Evolutionary conservation across 495 filamentous ascomycete genomes (phyloP).

Genomic region (Staphylotrichum tortipilum): DNA sequence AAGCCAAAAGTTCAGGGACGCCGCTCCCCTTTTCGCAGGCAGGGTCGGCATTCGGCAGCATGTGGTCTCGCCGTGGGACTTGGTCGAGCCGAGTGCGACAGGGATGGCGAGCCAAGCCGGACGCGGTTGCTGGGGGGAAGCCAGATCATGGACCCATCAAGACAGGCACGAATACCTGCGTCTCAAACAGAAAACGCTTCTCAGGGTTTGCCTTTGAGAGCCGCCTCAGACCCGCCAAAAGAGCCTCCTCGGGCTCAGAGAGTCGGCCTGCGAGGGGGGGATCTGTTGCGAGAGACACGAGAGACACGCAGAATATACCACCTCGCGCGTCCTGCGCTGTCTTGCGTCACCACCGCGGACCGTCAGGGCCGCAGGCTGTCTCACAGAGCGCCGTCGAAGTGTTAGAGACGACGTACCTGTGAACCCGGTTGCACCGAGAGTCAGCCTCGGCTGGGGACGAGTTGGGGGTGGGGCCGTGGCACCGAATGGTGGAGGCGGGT

Average conservation of each 20-base stretch:
- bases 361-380: no score
- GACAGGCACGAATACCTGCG: not conserved
- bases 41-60: slow-evolving; percentile 23
- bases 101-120: slow-evolving; percentile 9
- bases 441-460: slow-evolving; percentile 16
- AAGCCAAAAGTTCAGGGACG: slow-evolving; percentile 4
- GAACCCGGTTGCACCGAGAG: not conserved
- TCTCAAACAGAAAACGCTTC: not conserved
- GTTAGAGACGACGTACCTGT: slow-evolving; percentile 1
- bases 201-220: no score
- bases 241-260: no score
- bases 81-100: slow-evolving; percentile 19
- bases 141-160: not conserved
- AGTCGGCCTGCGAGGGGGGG: no score
- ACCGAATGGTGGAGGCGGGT: not conserved
- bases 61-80: slow-evolving; percentile 12
- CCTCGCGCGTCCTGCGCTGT: no score
- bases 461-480: slow-evolving; percentile 9
- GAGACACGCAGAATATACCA: no score
- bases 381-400: no score
- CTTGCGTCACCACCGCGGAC: no score
- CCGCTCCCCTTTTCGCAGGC: slow-evolving; percentile 16
- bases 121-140: not conserved
- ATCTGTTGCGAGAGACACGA: no score
- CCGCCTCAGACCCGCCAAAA: no score